Evolutionary conservation across 495 filamentous ascomycete genomes (phyloP).

Genomic region (Daldinia concentrica): DNA sequence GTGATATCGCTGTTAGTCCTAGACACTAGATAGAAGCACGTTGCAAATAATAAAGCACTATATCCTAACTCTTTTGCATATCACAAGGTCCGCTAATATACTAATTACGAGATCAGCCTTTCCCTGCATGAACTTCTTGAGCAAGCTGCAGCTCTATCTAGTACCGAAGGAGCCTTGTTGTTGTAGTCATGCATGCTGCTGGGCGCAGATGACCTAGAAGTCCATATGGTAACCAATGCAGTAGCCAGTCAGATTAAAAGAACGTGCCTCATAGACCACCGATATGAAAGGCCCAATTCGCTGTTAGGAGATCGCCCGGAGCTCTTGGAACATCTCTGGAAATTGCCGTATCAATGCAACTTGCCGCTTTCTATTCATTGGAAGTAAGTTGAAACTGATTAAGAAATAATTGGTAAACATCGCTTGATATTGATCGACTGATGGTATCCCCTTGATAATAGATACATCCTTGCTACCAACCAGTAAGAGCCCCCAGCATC

Average conservation of each 20-base stretch:
- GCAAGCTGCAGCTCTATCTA: constrained; percentile 27
- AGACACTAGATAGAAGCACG: constrained; percentile 7
- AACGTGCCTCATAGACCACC: constrained; percentile 8
- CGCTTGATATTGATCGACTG: constrained; percentile 36
- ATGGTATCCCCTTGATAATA: constrained; percentile 37
- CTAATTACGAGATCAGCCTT: constrained; percentile 16
- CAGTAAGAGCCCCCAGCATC: constrained; percentile 23
- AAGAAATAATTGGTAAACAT: constrained; percentile 30
- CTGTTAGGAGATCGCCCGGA: constrained; percentile 25
- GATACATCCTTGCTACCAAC: constrained; percentile 15
- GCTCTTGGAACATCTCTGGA: constrained; percentile 32
- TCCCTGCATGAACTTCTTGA: constrained; percentile 18
- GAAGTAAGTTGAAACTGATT: constrained; percentile 39
- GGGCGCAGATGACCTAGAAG: constrained; percentile 17
- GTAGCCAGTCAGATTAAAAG: constrained; percentile 19
- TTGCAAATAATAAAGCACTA: constrained; percentile 23
- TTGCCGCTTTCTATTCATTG: constrained; percentile 31
- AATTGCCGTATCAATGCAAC: constrained; percentile 42
- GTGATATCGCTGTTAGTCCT: constrained; percentile 27
- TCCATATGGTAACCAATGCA: constrained; percentile 18
- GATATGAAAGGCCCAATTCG: constrained; percentile 31
- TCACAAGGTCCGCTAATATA: no score
- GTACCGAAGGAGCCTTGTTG: constrained; percentile 22
- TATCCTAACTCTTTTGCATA: no score
- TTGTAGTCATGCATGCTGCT: constrained; percentile 41